Evolutionary conservation across 1,284 basidiomycete genomes (phyloP).

Genomic region (Ustilago loliicola): DNA sequence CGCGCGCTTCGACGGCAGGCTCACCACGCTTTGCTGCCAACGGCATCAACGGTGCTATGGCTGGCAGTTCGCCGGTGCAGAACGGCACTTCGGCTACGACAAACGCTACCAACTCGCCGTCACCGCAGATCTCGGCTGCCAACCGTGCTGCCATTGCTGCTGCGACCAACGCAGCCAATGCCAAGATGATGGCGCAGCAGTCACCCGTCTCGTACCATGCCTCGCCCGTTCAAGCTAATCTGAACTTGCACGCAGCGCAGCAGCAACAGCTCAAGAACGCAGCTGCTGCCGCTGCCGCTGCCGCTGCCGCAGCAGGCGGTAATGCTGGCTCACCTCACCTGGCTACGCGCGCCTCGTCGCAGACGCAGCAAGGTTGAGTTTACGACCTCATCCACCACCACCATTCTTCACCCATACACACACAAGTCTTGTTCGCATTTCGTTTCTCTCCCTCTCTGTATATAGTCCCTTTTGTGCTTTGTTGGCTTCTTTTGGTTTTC

Average conservation of each 20-base stretch:
- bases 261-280: conserved; percentile 50
- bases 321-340: conserved; percentile 39
- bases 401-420: conserved; percentile 10
- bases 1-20: conserved; percentile 50
- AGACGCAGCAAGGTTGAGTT: conserved; percentile 45
- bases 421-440: conserved; percentile 42
- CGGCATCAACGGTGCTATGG: conserved; percentile 36
- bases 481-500: conserved; percentile 12
- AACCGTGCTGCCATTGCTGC: conserved; percentile 49
- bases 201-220: conserved; percentile 46
- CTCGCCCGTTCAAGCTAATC: conserved; percentile 44
- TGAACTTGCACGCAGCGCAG: conserved; percentile 42
- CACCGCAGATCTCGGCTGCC: conserved; percentile 52
- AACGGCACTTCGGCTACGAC: conserved; percentile 38
- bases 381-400: conserved; percentile 12
- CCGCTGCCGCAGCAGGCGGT: conserved; percentile 35
- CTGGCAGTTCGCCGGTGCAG: conserved; percentile 43
- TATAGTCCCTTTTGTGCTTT: conserved; percentile 15
- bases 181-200: conserved; percentile 47
- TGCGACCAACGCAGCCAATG: conserved; percentile 43
- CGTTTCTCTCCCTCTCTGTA: conserved; percentile 21
- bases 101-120: conserved; percentile 51
- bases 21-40: conserved; percentile 49
- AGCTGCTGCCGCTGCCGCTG: conserved; percentile 42
- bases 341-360: conserved; percentile 37